Percentiles rank a stretch among this genome's conserved stretches.
Conservation (phyloP, 495 filamentous ascomycete genomes). For the Beverwykella pulmonaria region DNA sequence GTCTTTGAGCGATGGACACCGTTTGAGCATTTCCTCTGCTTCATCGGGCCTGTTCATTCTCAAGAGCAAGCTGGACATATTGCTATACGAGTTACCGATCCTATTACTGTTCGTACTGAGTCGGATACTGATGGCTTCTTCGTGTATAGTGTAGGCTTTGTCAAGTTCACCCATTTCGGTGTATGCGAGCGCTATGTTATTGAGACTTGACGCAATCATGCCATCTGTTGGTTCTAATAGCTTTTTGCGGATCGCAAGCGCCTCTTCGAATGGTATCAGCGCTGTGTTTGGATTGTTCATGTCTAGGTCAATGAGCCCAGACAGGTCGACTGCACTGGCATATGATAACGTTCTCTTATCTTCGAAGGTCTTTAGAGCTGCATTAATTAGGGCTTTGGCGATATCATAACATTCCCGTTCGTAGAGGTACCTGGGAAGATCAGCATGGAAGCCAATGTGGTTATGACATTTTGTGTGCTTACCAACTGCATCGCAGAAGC, state of each 20-base stretch:
- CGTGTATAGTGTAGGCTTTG: constrained; percentile 33
- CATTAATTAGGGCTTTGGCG: constrained; percentile 29
- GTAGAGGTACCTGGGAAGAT: constrained; percentile 40
- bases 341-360: constrained; percentile 38
- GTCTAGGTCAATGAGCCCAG: constrained; percentile 41
- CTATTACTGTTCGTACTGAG: constrained; percentile 30
- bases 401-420: constrained; percentile 41
- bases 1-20: constrained; percentile 40
- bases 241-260: constrained; percentile 32
- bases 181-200: constrained; percentile 40
- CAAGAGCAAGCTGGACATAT: constrained; percentile 40
- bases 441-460: background rate
- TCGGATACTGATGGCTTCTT: constrained; percentile 40
- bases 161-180: constrained; percentile 38
- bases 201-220: constrained; percentile 38
- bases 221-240: constrained; percentile 24
- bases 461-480: background rate
- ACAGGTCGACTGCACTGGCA: constrained; percentile 42
- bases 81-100: constrained; percentile 44
- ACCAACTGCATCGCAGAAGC: constrained; percentile 41
- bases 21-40: constrained; percentile 40
- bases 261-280: constrained; percentile 35
- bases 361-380: constrained; percentile 34
- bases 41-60: constrained; percentile 39
- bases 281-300: constrained; percentile 32